Conservation (phyloP, 2,329 filamentous ascomycete species). For the Paraphaeosphaeria sporulosa region DNA sequence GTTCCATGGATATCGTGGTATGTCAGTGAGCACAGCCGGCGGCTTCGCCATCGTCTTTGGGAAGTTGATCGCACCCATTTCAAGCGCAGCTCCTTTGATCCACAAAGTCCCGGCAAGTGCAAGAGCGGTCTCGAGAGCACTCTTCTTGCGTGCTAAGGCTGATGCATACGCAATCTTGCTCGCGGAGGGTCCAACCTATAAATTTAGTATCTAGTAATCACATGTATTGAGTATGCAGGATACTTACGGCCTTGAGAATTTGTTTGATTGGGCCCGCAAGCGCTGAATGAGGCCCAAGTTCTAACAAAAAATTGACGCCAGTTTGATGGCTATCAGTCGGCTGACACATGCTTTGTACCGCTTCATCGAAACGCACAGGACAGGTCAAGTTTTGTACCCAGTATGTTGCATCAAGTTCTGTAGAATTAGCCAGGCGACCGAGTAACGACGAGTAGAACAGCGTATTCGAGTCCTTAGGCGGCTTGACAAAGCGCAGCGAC, state of each 20-base stretch:
- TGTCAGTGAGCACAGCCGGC: constrained; percentile 28
- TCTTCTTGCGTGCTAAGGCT: constrained; percentile 37
- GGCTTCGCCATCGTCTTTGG: constrained; percentile 28
- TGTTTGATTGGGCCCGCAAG: constrained; percentile 35
- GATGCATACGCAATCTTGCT: constrained; percentile 27
- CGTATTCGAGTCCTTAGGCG: constrained; percentile 24
- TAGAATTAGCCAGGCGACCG: constrained; percentile 18
- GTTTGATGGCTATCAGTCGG: constrained; percentile 20
- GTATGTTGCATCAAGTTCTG: constrained; percentile 28
- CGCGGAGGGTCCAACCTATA: constrained; percentile 20
- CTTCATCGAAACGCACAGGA: constrained; percentile 27
- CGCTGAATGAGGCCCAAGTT: constrained; percentile 35
- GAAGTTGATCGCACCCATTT: constrained; percentile 36
- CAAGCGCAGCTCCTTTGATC: constrained; percentile 21
- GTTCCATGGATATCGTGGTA: constrained; percentile 46
- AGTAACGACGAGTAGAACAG: constrained; percentile 30
- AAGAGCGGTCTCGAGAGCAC: constrained; percentile 28
- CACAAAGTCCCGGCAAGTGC: constrained; percentile 24
- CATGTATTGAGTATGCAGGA: background rate
- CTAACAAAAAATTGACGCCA: constrained; percentile 28
- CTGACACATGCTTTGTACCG: constrained; percentile 24
- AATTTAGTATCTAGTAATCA: background rate
- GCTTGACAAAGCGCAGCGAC: constrained; percentile 30
- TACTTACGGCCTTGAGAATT: constrained; percentile 21
- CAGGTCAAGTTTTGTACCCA: constrained; percentile 37